Percentiles rank a stretch among this genome's conserved stretches.
These are phyloP conservation scores for Globisporangium canariense DNA, from an alignment of 352 stramenopile genomes.

Conservation along the genomic window DNA sequence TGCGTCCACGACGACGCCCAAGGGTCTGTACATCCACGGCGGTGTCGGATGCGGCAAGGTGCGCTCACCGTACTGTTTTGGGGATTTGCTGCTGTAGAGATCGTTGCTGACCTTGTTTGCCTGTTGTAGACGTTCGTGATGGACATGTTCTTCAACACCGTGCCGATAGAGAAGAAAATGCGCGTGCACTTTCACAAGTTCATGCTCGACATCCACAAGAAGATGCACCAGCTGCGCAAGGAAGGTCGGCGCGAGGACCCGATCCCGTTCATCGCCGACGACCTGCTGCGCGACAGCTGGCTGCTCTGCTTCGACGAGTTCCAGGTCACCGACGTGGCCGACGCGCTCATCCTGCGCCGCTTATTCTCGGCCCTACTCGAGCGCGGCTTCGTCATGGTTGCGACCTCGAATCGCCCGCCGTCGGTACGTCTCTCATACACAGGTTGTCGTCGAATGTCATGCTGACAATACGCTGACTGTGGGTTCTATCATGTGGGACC, in stretches of 20 bases:
- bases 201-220: conserved; percentile 95
- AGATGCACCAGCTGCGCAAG: conserved; percentile 93
- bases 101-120: not conserved
- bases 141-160: conserved; percentile 93
- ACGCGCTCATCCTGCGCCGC: conserved; percentile 94
- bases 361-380: conserved; percentile 92
- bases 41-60: conserved; percentile 94
- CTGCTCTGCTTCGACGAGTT: conserved; percentile 99
- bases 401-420: conserved; percentile 95
- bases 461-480: not conserved
- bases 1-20: conserved; percentile 49
- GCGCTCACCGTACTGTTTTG: not conserved
- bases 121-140: conserved; percentile 92
- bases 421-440: conserved; percentile 14
- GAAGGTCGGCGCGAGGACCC: conserved; percentile 73
- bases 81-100: not conserved
- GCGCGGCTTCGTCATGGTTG: conserved; percentile 92
- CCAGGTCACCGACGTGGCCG: conserved; percentile 96
- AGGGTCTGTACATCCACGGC: conserved; percentile 96
- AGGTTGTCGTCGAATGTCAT: not conserved
- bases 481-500: not conserved
- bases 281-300: conserved; percentile 84
- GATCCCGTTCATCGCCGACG: conserved; percentile 81
- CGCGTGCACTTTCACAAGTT: conserved; percentile 98
- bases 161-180: conserved; percentile 74